phyloP scores from a whole-genome alignment of 2,329 filamentous ascomycete genomes.

The Aaosphaeria arxii region DNA sequence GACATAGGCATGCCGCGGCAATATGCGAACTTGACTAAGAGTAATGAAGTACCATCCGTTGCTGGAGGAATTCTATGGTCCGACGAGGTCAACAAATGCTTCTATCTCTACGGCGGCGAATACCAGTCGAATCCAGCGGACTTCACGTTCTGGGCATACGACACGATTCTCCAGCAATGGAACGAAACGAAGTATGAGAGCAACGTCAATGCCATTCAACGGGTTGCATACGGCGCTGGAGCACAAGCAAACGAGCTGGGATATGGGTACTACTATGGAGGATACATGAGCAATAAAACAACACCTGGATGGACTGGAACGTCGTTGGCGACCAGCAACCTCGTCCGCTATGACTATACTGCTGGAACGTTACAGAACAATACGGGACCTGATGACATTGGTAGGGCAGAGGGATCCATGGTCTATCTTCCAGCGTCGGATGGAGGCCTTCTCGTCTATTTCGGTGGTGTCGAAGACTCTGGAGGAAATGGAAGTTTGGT shows the following conservation, averaged over 20 bases:
- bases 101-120: slow-evolving; percentile 63
- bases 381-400: slow-evolving; percentile 51
- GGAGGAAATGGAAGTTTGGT: slow-evolving; percentile 47
- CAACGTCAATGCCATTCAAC: slow-evolving; percentile 36
- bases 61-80: slow-evolving; percentile 55
- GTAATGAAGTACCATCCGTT: slow-evolving; percentile 53
- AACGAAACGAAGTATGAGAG: slow-evolving; percentile 42
- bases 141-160: slow-evolving; percentile 57
- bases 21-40: slow-evolving; percentile 58
- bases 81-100: slow-evolving; percentile 60
- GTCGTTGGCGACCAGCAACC: slow-evolving; percentile 48
- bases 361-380: slow-evolving; percentile 51
- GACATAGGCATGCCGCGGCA: slow-evolving; percentile 50
- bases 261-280: slow-evolving; percentile 61
- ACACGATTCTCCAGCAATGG: slow-evolving; percentile 57
- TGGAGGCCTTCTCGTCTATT: slow-evolving; percentile 58
- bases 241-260: slow-evolving; percentile 54
- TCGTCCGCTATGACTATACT: slow-evolving; percentile 59
- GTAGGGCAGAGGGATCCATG: slow-evolving; percentile 60
- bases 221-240: slow-evolving; percentile 58
- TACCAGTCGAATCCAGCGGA: slow-evolving; percentile 44
- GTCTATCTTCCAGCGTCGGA: slow-evolving; percentile 60
- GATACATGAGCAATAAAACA: slow-evolving; percentile 58
- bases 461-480: slow-evolving; percentile 56
- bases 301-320: slow-evolving; percentile 51